Evolutionary conservation across 495 filamentous ascomycete genomes (phyloP).

Genomic region (Mytilinidion resinicola): DNA sequence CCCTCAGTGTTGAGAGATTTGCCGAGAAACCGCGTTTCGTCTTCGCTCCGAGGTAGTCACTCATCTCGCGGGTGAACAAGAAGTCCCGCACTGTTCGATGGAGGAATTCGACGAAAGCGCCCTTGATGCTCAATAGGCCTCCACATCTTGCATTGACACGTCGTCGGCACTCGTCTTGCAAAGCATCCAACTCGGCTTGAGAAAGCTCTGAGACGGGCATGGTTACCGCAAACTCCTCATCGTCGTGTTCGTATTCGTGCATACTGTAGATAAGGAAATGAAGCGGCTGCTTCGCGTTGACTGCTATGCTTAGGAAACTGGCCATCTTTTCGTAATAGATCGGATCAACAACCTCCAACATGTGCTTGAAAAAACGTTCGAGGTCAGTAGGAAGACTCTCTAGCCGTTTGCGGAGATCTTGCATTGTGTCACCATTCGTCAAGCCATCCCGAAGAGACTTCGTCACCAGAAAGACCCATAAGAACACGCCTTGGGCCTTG

Average conservation of each 20-base stretch:
- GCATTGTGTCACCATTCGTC: conserved; percentile 13
- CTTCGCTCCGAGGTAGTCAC: no score
- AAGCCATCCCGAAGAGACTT: conserved; percentile 22
- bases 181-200: background rate
- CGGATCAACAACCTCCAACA: conserved; percentile 9
- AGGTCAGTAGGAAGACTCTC: conserved; percentile 15
- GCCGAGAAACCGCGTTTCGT: no score
- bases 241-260: conserved; percentile 12
- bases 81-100: conserved; percentile 20
- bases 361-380: conserved; percentile 11
- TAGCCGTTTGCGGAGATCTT: conserved; percentile 13
- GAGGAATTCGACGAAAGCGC: conserved; percentile 7
- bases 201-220: background rate
- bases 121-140: conserved; percentile 6
- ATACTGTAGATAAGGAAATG: background rate
- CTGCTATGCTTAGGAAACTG: conserved; percentile 3
- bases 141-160: conserved; percentile 12
- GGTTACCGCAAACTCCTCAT: background rate
- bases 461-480: conserved; percentile 31
- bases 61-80: conserved; percentile 3
- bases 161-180: background rate
- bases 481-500: conserved; percentile 30
- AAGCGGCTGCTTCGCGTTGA: background rate
- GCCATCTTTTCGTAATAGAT: conserved; percentile 3
- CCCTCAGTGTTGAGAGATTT: no score